Conservation (phyloP, 257 asterid genomes). For the Salvia rosmarinus region DNA sequence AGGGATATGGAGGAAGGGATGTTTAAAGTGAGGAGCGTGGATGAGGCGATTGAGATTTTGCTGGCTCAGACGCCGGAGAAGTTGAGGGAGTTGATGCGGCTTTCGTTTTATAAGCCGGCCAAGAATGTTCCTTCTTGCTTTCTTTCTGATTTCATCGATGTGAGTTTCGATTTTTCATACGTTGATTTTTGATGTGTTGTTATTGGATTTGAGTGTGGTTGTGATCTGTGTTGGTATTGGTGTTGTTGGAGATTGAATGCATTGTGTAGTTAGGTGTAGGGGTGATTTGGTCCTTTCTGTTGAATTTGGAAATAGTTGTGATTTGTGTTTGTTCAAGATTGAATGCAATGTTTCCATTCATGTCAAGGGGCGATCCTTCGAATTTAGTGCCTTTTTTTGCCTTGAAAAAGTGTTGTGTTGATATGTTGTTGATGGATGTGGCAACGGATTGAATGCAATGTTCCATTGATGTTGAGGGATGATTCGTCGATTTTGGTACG, state of each 20-base stretch:
- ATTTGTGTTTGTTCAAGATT: background rate
- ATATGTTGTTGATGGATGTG: background rate
- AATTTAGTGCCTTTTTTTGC: background rate
- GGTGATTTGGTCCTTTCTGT: background rate
- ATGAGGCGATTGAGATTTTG: constrained; percentile 65
- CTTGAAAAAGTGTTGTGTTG: background rate
- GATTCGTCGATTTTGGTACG: background rate
- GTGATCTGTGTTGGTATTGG: too few species aligned
- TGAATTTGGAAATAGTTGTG: background rate
- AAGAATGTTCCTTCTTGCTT: constrained; percentile 77
- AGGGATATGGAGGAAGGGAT: constrained; percentile 77
- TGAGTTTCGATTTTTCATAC: constrained; percentile 39
- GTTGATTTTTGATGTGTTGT: background rate
- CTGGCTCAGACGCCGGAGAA: constrained; percentile 70
- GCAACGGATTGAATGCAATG: background rate
- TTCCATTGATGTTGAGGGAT: background rate
- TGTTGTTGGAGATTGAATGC: too few species aligned
- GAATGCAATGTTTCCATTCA: background rate
- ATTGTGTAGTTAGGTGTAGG: background rate
- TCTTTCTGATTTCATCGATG: constrained; percentile 70
- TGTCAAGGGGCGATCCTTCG: background rate
- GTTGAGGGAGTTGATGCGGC: constrained; percentile 56
- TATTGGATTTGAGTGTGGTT: background rate
- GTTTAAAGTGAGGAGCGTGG: constrained; percentile 71
- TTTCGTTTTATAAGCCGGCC: constrained; percentile 64